Percentiles rank a stretch among this genome's conserved stretches.
These are phyloP conservation scores for Pyracantha coccinea DNA, from an alignment of 331 rosid genomes.

Conservation along the genomic window DNA sequence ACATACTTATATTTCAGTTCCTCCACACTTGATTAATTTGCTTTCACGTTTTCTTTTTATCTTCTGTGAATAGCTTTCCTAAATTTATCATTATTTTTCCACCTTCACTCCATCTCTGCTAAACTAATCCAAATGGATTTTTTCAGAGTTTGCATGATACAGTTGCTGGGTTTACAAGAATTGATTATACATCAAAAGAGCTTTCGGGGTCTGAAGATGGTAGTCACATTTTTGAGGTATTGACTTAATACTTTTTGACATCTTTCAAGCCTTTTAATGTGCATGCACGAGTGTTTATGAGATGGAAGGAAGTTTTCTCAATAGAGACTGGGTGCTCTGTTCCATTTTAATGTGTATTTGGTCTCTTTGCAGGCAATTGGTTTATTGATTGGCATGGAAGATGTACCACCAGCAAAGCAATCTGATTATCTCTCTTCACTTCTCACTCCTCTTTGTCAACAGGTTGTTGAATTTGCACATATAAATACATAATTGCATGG, in stretches of 20 bases:
- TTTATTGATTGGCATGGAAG: slow-evolving; percentile 90
- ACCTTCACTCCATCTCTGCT: not conserved
- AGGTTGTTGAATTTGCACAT: slow-evolving; percentile 39
- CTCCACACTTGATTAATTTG: not conserved
- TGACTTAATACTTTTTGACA: not conserved
- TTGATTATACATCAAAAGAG: slow-evolving; percentile 48
- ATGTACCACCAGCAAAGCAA: slow-evolving; percentile 70
- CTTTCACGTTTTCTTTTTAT: not conserved
- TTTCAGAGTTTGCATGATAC: slow-evolving; percentile 70
- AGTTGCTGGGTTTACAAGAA: slow-evolving; percentile 60
- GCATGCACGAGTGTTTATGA: not conserved
- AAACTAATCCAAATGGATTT: slow-evolving; percentile 4
- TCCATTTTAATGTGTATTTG: slow-evolving; percentile 7
- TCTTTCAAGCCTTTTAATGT: not conserved
- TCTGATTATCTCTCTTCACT: slow-evolving; percentile 84
- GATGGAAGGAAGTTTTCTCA: not conserved
- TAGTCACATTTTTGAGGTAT: slow-evolving; percentile 94
- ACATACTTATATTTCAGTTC: not conserved
- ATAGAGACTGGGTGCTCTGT: not conserved
- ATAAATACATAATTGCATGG: slow-evolving; percentile 2
- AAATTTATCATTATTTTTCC: not conserved
- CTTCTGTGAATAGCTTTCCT: not conserved
- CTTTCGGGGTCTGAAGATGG: slow-evolving; percentile 83
- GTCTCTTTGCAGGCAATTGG: slow-evolving; percentile 80
- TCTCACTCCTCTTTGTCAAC: slow-evolving; percentile 87